Conservation (phyloP, 2,329 filamentous ascomycete species). For the Orbilia quercus region DNA sequence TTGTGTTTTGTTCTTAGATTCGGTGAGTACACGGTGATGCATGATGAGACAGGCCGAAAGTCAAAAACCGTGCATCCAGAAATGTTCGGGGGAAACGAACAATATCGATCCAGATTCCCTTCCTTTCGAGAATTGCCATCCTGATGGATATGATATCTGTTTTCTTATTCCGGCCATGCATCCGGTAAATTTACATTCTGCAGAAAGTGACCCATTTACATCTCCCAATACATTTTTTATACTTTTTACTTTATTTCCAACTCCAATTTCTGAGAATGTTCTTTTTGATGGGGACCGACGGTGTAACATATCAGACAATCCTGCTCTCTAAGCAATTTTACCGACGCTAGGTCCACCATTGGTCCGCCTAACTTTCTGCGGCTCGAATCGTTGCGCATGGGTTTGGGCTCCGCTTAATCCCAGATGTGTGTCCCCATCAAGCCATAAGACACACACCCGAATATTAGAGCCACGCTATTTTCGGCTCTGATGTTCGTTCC, state of each 20-base stretch:
- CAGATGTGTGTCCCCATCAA: constrained; percentile 11
- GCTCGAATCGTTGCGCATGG: constrained; percentile 36
- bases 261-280: background rate
- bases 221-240: too few relatives aligned
- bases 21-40: too few relatives aligned
- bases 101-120: background rate
- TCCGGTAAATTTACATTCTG: constrained; percentile 32
- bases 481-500: constrained; percentile 1
- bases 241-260: background rate
- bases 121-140: constrained; percentile 23
- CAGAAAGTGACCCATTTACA: too few relatives aligned
- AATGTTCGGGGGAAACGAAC: background rate
- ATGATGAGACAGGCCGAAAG: background rate
- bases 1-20: constrained; percentile 7
- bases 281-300: background rate
- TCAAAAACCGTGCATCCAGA: background rate
- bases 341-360: constrained; percentile 14
- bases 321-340: constrained; percentile 4
- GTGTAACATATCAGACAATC: constrained; percentile 30
- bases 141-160: constrained; percentile 9
- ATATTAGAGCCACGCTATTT: constrained; percentile 17
- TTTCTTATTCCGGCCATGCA: constrained; percentile 45
- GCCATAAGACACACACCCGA: constrained; percentile 28
- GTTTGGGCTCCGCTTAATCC: constrained; percentile 25
- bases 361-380: constrained; percentile 24